Evolutionary conservation across 352 stramenopile genomes (phyloP), one percentile per base, ranked within the genome.

Genomic region (Phytophthora nicotianae): DNA sequence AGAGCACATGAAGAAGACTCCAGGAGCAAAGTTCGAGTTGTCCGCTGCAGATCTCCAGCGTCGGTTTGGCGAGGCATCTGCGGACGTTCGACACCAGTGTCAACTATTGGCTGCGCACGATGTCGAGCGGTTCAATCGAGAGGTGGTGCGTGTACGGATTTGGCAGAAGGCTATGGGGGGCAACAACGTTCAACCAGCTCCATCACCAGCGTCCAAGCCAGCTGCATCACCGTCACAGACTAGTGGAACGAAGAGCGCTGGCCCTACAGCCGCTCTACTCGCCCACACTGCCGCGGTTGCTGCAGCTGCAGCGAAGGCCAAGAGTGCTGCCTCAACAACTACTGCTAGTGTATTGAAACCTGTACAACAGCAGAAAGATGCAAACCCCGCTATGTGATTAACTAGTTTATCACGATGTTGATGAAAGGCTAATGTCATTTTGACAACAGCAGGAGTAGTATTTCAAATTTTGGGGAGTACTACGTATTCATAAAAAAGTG

Each of bases 51-150:
- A 83, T 20, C 43, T 90, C 11, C 51, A 74, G 45, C 35, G 51
- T 9, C 47, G 71, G 19, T 87, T 77, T 53, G 46, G 50, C 24
- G 55, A 50, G 0, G 68, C 74, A 3, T 56, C 78, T 13, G 33
- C 50, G 14, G 46, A 75, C 7, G 58, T 86, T 13, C 68, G 64
- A 10, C 68, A 49, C 2, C 50, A 70, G 45, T 90, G 81, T 26
- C 71, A 86, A 65, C 49, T 75, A 29, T 42, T 88, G 33, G 79
- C 77, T 33, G 63, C 62, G 0, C 70, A 80, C 8, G 79, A 90
- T 24, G 53, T 78, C 21, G 77, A 87, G 24, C 79, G 81, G 14
- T 90, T 79, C 51, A 81, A 90, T 37, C 77, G 77, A 38, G 79
- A 88, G 45, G 72, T 81, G 27, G 64, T 90, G 21, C 81, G 81